Conservation (phyloP, 305 asterid species). For the Fraxinus albicans region DNA sequence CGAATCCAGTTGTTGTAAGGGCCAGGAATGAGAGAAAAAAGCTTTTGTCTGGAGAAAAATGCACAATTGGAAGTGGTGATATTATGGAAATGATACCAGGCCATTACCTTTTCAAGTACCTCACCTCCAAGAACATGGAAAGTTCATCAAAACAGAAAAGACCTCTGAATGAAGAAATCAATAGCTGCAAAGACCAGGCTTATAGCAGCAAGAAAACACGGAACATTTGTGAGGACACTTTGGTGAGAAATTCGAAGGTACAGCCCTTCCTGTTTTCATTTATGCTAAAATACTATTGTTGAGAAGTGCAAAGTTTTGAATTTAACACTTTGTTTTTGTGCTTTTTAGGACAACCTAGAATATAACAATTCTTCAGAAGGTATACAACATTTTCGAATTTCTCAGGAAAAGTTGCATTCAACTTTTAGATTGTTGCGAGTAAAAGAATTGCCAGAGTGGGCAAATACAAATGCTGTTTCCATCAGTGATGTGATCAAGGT, state of each 20-base stretch:
- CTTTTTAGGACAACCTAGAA: conserved; percentile 29
- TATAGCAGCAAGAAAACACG: conserved; percentile 53
- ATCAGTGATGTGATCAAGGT: conserved; percentile 84
- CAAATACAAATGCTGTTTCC: conserved; percentile 89
- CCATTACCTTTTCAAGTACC: conserved; percentile 71
- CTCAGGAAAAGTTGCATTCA: conserved; percentile 51
- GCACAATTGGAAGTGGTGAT: conserved; percentile 65
- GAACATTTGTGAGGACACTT: conserved; percentile 38
- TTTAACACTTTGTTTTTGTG: conserved; percentile 7
- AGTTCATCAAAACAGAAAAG: conserved; percentile 47
- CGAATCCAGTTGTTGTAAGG: conserved; percentile 81
- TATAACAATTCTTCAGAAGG: conserved; percentile 42
- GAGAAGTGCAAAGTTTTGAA: conserved; percentile 8
- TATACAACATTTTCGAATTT: conserved; percentile 45
- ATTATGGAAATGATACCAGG: conserved; percentile 87
- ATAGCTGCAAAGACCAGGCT: conserved; percentile 31
- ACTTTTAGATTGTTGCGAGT: conserved; percentile 78
- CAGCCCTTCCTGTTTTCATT: conserved; percentile 3
- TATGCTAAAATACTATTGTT: neutral
- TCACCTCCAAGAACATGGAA: conserved; percentile 26
- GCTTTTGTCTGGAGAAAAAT: conserved; percentile 65
- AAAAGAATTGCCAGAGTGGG: conserved; percentile 78
- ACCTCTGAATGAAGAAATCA: conserved; percentile 45
- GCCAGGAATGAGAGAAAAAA: conserved; percentile 61
- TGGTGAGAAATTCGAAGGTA: conserved; percentile 35